Conservation (phyloP, 306 rosid species). For the Sesbania bispinosa region DNA sequence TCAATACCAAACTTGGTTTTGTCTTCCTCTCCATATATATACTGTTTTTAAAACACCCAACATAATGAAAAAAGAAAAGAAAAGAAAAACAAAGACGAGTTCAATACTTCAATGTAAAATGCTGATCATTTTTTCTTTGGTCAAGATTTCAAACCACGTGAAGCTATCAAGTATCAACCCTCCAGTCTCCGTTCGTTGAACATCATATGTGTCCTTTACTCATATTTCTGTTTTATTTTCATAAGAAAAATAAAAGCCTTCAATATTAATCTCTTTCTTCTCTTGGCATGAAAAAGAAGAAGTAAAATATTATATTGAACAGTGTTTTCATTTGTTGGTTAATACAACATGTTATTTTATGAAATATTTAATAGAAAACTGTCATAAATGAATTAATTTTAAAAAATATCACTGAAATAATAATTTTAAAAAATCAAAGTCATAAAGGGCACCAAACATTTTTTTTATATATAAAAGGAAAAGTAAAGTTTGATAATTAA, state of each 20-base stretch:
- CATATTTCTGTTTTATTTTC: background rate
- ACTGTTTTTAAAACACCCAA: background rate
- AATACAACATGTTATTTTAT: background rate
- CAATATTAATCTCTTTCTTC: background rate
- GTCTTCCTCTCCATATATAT: constrained; percentile 11
- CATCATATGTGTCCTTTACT: background rate
- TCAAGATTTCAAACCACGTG: constrained; percentile 38
- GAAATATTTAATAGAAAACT: background rate
- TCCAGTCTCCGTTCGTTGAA: background rate
- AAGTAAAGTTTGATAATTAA: background rate
- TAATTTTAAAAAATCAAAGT: background rate
- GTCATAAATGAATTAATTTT: background rate
- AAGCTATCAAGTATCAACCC: background rate
- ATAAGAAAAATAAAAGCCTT: background rate
- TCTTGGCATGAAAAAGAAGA: background rate
- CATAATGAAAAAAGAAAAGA: background rate
- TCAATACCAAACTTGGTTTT: constrained; percentile 28
- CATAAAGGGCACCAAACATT: background rate
- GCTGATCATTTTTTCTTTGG: background rate
- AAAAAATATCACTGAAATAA: background rate
- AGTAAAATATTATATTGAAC: background rate
- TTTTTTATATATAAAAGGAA: background rate
- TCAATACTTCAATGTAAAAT: background rate
- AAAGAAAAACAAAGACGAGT: background rate
- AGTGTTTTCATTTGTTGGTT: background rate